These are phyloP conservation scores for Phialocephala subalpina DNA, from an alignment of 2,329 filamentous ascomycete species.

Conservation along the genomic window DNA sequence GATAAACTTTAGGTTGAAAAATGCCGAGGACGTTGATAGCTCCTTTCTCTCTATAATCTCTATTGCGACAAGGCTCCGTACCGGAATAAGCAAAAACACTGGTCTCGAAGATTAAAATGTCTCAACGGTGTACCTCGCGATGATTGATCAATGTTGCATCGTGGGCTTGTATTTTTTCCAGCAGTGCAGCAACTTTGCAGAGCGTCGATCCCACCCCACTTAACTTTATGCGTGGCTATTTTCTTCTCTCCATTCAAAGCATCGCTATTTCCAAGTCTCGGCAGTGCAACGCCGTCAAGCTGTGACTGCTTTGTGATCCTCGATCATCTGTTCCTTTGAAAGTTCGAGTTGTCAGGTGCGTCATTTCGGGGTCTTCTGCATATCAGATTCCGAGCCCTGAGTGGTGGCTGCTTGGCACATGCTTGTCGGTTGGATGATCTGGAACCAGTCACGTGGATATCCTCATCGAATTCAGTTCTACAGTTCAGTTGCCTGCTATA, in stretches of 20 bases:
- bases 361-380: constrained; percentile 1
- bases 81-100: background rate
- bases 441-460: background rate
- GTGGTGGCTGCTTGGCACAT: constrained; percentile 6
- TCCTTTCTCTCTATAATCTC: background rate
- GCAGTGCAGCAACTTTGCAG: too few relatives aligned
- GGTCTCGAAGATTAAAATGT: constrained; percentile 3
- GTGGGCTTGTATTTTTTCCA: background rate
- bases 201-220: background rate
- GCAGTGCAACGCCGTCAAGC: background rate
- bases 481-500: too few relatives aligned
- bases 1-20: background rate
- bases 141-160: constrained; percentile 5
- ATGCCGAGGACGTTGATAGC: background rate
- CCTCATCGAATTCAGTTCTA: too few relatives aligned
- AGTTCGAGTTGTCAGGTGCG: constrained; percentile 7
- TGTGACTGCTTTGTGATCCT: background rate
- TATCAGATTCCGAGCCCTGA: background rate
- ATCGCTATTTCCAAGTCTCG: background rate
- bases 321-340: background rate
- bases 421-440: background rate
- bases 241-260: background rate
- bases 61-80: background rate
- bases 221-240: background rate
- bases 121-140: background rate